These are phyloP conservation scores for Sophora flavescens DNA, from an alignment of 306 rosid genomes.

Conservation along the genomic window DNA sequence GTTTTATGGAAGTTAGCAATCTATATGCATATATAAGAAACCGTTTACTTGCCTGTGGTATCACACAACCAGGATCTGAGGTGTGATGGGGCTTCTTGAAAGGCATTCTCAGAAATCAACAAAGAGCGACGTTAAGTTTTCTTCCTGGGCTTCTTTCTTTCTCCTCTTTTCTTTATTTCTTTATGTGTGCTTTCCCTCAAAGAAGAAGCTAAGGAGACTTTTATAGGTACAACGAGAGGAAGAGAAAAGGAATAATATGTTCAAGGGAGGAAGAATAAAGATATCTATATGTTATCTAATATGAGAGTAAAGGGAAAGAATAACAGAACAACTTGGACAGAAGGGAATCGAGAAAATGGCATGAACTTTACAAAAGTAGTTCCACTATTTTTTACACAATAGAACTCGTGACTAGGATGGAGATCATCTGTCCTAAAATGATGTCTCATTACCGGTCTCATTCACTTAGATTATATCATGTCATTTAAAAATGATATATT, in stretches of 20 bases:
- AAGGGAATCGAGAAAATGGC: slow-evolving; percentile 11
- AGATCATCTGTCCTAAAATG: no score
- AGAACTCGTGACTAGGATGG: no score
- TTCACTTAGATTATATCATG: no score
- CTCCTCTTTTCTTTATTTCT: neutral
- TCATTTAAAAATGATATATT: no score
- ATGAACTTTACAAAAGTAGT: slow-evolving; percentile 25
- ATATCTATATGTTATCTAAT: neutral
- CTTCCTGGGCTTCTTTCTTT: neutral
- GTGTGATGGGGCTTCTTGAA: slow-evolving; percentile 51
- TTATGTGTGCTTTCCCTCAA: neutral
- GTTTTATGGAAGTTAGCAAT: no score
- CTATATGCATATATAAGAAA: neutral
- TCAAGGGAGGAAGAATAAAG: slow-evolving; percentile 4
- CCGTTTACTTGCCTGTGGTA: neutral
- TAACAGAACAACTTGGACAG: slow-evolving; percentile 7
- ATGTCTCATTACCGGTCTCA: no score
- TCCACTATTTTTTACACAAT: slow-evolving; percentile 10
- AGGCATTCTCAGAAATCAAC: slow-evolving; percentile 42
- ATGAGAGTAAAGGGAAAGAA: slow-evolving; percentile 30
- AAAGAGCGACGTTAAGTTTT: neutral
- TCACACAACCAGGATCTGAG: accelerated
- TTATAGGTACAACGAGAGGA: neutral
- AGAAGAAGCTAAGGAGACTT: neutral
- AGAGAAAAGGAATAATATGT: neutral